Base-by-base conservation (phyloP, 495 filamentous ascomycete species). In the Xanthoparmelia taractica region DNA sequence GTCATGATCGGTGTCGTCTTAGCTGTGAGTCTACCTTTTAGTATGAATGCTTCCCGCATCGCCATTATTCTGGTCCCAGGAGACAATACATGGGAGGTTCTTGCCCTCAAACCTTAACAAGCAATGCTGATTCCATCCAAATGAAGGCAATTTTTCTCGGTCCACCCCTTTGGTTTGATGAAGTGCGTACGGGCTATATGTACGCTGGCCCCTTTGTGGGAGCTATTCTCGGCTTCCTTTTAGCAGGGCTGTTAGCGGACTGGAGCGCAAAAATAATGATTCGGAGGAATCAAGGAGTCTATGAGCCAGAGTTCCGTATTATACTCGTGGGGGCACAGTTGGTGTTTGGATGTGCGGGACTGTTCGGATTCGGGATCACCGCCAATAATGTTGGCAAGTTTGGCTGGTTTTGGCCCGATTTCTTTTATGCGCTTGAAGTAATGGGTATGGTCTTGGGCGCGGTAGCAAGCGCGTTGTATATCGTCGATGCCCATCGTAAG, bases 381-480 rank as follows among this genome's bases (percentile, higher is more conserved):
- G 77, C 81, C 4, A 75, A 78, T 15, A 73, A 91, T 65, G 70
- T 82, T 0, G 65, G 60, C 12, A 76, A 78, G 59, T 95, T 90
- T 70, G 79, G 80, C 31, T 93, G 85, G 83, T 77, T 87, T 25
- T 77, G 86, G 43, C 88, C 91, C 7, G 82, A 91, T 57, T 80
- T 91, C 29, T 95, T 91, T 68, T 94, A 95, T 65, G 84, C 79
- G 1, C 77, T 90, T 50, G 77, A 89, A 61, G 87, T 96, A 6
- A 83, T 86, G 65, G 92, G 92, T 0, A 96, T 96, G 89, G 90
- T 96, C 2, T 82, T 95, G 66, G 92, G 92, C 4, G 92, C 92
- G 0, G 90, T 96, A 8, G 85, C 88, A 1, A 87, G 85, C 58
- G 87, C 90, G 1, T 73, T 97, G n/a, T 97, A 97, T 68, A 89